Base-by-base conservation (phyloP, 2,329 filamentous ascomycete species). In the Fusarium nematophilum region DNA sequence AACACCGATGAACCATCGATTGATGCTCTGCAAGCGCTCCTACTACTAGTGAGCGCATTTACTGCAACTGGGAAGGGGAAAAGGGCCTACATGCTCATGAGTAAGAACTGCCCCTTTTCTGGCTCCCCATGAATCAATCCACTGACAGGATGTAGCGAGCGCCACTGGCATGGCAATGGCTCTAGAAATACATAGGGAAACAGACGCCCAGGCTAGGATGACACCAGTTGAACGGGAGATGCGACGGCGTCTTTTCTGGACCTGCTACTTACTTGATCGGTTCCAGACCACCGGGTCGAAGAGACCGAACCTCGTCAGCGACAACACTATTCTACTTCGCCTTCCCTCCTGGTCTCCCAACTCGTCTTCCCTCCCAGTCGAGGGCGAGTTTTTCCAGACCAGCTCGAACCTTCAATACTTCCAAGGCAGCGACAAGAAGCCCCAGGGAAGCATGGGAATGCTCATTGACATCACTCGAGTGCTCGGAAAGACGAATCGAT, bases 391-490 rank as follows among this genome's bases (percentile, higher is more conserved):
- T 72, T 96, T 96, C 74, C 88, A 92, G 58, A 87, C 87, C 53
- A 87, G 87, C 10, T 90, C 89, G n/a, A 93, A 91, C 69, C 77
- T 92, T 31, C 90, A 92, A 69, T 90, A 90, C 66, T 82, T 90
- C 58, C 83, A 90, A 51, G 86, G 88, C 27, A 83, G 81, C 17
- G 87, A 86, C 17, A 90, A 88, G 71, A 90, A 87, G 66, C 85
- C 85, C 1, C 90, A 93, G 66, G 90, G 91, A 17, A 90, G 90
- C 70, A 90, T 85, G 52, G 89, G 90, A 6, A 89, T 96, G 84
- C 82, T 96, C 25, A 92, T 96, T 64, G 91, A 95, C 68, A 93
- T 96, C 59, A 88, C 87, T 23, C 88, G 91, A 27, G 91, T 96
- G 38, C 81, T 96, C 6, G 92, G 92, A 27, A 89, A 89, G 56